phyloP scores from a whole-genome alignment of 805 yeast species.

The baker's yeast (Saccharomyces cerevisiae) region DNA sequence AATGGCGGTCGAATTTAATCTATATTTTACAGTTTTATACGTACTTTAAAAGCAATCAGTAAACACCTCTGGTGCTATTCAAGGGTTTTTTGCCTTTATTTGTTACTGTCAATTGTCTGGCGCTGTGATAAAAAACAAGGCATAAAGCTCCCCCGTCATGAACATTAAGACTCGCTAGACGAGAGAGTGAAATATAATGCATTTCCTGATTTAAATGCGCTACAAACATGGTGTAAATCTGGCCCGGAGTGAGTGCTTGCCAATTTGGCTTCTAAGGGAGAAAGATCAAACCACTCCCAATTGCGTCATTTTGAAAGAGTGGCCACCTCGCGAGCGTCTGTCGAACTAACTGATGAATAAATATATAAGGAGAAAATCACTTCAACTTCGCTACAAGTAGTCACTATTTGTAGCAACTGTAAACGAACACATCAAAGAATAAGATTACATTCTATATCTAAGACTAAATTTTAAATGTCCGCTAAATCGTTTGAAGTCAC shows the following conservation, averaged over 20 bases:
- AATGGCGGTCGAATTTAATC: no score
- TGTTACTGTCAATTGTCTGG: neutral
- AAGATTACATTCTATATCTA: neutral
- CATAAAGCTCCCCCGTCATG: neutral
- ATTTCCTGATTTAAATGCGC: neutral
- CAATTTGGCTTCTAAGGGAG: neutral
- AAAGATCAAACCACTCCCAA: neutral
- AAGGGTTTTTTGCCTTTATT: no score
- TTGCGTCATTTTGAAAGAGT: neutral
- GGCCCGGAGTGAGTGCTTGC: neutral
- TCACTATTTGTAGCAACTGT: neutral
- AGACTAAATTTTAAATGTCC: neutral
- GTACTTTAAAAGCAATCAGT: neutral
- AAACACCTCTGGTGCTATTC: neutral
- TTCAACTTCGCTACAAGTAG: neutral
- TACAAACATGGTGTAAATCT: neutral
- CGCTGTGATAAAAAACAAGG: neutral
- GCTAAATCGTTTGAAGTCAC: slow-evolving; percentile 35
- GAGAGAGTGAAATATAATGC: neutral
- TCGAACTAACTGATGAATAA: neutral
- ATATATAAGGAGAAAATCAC: neutral
- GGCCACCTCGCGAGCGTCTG: neutral
- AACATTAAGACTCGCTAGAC: neutral
- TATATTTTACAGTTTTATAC: no score
- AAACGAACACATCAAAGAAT: neutral